A percentile compares a stretch with the other conserved stretches of the same genome.
Evolutionary conservation across 768 basidiomycete species (phyloP).

Genomic region (Candolleomyces aberdarensis): DNA sequence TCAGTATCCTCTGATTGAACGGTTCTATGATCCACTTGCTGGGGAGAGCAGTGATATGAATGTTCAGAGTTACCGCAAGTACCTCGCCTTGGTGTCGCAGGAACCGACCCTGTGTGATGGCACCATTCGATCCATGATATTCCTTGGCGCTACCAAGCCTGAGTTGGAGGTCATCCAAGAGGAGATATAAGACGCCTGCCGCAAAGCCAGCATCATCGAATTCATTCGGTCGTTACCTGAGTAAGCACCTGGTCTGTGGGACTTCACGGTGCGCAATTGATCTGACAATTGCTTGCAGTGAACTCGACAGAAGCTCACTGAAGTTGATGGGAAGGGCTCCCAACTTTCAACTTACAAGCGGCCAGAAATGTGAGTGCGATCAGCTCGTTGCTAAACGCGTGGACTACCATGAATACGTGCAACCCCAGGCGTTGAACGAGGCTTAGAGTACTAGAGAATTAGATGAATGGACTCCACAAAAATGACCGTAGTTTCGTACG

Average conservation of each 20-base stretch:
- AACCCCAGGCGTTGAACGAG: slow-evolving; percentile 54
- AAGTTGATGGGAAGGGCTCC: slow-evolving; percentile 79
- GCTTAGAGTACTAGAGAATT: too few relatives aligned
- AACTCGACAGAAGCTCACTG: slow-evolving; percentile 60
- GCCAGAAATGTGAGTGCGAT: slow-evolving; percentile 72
- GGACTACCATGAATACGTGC: slow-evolving; percentile 73
- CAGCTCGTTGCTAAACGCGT: slow-evolving; percentile 56
- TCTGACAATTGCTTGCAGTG: slow-evolving; percentile 27
- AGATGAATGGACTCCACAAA: too few relatives aligned
- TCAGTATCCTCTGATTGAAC: slow-evolving; percentile 67
- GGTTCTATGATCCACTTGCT: slow-evolving; percentile 69
- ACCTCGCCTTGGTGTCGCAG: slow-evolving; percentile 83
- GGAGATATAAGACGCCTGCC: slow-evolving; percentile 75
- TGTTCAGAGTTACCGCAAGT: slow-evolving; percentile 72
- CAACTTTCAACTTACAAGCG: slow-evolving; percentile 79
- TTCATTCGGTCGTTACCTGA: slow-evolving; percentile 79
- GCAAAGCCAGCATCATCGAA: slow-evolving; percentile 78
- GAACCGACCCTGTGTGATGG: slow-evolving; percentile 80
- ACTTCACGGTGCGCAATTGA: neutral
- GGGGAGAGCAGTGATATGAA: slow-evolving; percentile 68
- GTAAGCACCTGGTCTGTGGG: slow-evolving; percentile 33
- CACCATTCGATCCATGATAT: slow-evolving; percentile 77
- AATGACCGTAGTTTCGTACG: too few relatives aligned
- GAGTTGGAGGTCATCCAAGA: slow-evolving; percentile 68
- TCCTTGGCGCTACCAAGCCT: slow-evolving; percentile 73